Evolutionary conservation across 805 yeast species (phyloP).

Genomic region (Ogataea degrootiae): DNA sequence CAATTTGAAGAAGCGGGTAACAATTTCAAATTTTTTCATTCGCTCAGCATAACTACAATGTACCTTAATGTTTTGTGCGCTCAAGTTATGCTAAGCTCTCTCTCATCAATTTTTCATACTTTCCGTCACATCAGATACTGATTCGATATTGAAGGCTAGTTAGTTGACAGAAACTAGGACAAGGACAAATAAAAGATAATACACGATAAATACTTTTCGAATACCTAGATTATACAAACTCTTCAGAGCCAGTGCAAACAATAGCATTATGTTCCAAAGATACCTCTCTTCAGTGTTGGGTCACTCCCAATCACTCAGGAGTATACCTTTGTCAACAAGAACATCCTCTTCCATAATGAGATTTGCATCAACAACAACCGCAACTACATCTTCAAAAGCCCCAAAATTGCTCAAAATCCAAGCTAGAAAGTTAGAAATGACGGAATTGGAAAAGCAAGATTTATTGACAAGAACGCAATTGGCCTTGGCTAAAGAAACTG

Average conservation of each 20-base stretch:
- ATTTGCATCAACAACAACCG: slow-evolving; percentile 10
- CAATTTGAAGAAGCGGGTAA: background rate
- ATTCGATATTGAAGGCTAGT: too few species aligned
- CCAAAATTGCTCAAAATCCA: slow-evolving; percentile 31
- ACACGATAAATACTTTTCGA: too few species aligned
- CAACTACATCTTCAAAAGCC: background rate
- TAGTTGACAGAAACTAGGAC: too few species aligned
- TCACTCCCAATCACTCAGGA: background rate
- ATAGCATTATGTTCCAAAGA: background rate
- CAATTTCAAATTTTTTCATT: slow-evolving; percentile 17
- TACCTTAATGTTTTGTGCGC: background rate
- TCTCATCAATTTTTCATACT: background rate
- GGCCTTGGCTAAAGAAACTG: slow-evolving; percentile 64
- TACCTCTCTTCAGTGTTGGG: slow-evolving; percentile 1
- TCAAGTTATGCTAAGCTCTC: background rate
- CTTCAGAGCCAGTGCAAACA: too few species aligned
- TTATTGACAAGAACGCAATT: slow-evolving; percentile 65
- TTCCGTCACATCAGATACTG: background rate
- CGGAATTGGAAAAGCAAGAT: slow-evolving; percentile 80
- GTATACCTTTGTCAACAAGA: background rate
- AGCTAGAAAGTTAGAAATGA: slow-evolving; percentile 41
- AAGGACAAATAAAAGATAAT: too few species aligned
- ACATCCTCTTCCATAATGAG: slow-evolving; percentile 2
- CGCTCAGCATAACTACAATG: slow-evolving; percentile 23
- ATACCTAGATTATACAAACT: too few species aligned